Conservation (phyloP, 352 stramenopile genomes). For the Globisporangium abappressorium region DNA sequence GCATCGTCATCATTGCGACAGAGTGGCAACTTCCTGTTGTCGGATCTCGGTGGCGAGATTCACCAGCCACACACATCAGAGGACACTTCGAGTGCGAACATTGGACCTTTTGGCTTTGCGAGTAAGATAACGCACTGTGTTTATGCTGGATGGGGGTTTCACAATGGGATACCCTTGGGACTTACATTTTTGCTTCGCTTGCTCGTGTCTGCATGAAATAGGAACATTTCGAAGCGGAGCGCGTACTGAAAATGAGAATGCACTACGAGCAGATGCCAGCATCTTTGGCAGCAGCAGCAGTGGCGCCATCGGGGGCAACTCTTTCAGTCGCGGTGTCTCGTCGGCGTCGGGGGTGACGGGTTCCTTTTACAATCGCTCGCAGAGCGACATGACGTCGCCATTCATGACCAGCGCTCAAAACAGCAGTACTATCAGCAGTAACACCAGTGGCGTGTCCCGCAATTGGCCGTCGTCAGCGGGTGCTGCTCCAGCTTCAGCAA, state of each 20-base stretch:
- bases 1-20: conserved; percentile 10
- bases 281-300: conserved; percentile 12
- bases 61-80: conserved; percentile 30
- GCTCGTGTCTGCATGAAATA: not conserved
- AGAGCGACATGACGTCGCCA: conserved; percentile 9
- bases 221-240: conserved; percentile 13
- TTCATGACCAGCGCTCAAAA: conserved; percentile 12
- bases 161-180: not conserved
- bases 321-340: conserved; percentile 24
- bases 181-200: not conserved
- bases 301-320: conserved; percentile 12
- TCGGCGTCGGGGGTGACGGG: not conserved
- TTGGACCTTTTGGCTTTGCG: conserved; percentile 33
- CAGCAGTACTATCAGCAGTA: not conserved
- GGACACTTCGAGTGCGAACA: conserved; percentile 11
- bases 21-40: conserved; percentile 39
- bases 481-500: conserved; percentile 14
- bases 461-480: conserved; percentile 22
- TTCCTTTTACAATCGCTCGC: conserved; percentile 6
- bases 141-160: not conserved
- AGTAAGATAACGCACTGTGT: conserved; percentile 12
- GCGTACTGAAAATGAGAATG: conserved; percentile 10
- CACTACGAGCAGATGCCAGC: not conserved
- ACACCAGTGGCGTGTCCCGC: not conserved
- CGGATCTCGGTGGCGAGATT: conserved; percentile 58